Evolutionary conservation across 805 yeast genomes (phyloP).

Genomic region (Ogataea salicorniae): DNA sequence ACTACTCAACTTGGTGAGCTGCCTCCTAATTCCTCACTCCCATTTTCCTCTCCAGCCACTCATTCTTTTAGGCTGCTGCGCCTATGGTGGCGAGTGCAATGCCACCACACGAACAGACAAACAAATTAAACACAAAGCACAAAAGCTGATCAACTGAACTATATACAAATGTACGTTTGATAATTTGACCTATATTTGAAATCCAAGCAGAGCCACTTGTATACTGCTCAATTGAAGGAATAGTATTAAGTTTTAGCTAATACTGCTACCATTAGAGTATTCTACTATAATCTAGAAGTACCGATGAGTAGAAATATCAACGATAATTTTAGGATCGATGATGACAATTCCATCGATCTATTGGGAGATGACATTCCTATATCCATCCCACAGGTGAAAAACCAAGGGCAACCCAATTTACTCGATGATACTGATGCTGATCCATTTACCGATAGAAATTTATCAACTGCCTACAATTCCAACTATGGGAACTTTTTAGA

Average conservation of each 20-base stretch:
- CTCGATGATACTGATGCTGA: constrained; percentile 7
- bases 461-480: constrained; percentile 17
- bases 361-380: constrained; percentile 4
- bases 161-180: too few species aligned
- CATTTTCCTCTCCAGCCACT: too few species aligned
- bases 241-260: not conserved
- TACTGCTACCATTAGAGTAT: not conserved
- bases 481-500: constrained; percentile 12
- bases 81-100: too few species aligned
- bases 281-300: not conserved
- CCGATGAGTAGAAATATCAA: not conserved
- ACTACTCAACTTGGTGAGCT: too few species aligned
- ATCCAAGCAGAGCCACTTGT: too few species aligned
- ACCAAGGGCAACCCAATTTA: not conserved
- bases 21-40: too few species aligned
- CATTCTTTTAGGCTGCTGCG: too few species aligned
- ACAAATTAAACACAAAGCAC: not conserved
- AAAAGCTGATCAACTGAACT: not conserved
- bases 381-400: not conserved
- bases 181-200: too few species aligned
- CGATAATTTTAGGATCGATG: not conserved
- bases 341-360: constrained; percentile 4
- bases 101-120: too few species aligned
- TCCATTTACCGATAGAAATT: constrained; percentile 11
- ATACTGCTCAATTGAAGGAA: not conserved